Conservation (phyloP, 1,284 basidiomycete species). For the Malassezia sympodialis region DNA sequence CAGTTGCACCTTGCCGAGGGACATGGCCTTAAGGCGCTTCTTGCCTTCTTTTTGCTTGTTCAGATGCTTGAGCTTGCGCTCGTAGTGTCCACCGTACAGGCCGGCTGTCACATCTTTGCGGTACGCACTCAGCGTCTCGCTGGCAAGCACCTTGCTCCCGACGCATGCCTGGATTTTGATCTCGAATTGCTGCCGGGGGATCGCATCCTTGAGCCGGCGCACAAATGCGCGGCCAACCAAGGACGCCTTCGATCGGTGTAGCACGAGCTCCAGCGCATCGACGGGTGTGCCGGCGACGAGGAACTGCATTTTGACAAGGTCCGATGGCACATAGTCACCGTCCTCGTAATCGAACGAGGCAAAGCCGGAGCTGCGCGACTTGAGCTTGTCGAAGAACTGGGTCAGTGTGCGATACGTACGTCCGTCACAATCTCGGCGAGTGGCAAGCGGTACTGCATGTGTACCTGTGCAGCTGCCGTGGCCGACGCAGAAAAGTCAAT, state of each 20-base stretch:
- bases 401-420: conserved; percentile 7
- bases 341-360: conserved; percentile 44
- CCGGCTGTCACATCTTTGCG: conserved; percentile 81
- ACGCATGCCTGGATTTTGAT: conserved; percentile 57
- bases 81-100: conserved; percentile 66
- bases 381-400: conserved; percentile 45
- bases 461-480: conserved; percentile 19
- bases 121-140: conserved; percentile 57
- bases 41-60: conserved; percentile 46
- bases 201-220: conserved; percentile 37
- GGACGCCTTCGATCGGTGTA: conserved; percentile 38
- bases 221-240: conserved; percentile 31
- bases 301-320: conserved; percentile 42
- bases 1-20: conserved; percentile 38
- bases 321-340: conserved; percentile 30
- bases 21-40: conserved; percentile 37
- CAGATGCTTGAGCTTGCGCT: conserved; percentile 38
- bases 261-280: conserved; percentile 39
- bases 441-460: conserved; percentile 40
- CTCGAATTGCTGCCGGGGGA: conserved; percentile 86
- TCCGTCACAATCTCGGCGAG: conserved; percentile 45
- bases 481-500: conserved; percentile 15
- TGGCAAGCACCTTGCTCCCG: conserved; percentile 74
- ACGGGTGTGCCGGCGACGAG: conserved; percentile 34
- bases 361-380: conserved; percentile 43